Percentiles rank a stretch among this genome's conserved stretches.
Evolutionary conservation across 2,329 filamentous ascomycete species (phyloP).

Genomic region (Beauveria medogensis): DNA sequence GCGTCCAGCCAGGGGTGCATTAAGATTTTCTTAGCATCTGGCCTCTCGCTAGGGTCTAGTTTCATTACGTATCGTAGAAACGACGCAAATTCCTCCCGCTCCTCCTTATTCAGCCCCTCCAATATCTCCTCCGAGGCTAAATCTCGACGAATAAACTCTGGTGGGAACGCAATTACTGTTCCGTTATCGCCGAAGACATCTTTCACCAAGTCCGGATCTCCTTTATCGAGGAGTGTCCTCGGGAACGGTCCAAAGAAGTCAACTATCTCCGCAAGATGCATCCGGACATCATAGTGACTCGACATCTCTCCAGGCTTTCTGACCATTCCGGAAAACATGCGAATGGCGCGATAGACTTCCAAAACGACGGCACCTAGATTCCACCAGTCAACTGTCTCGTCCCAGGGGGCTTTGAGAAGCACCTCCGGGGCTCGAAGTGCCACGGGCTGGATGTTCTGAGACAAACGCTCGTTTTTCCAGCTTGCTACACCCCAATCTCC

Average conservation of each 20-base stretch:
- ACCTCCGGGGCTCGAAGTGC: slow-evolving; percentile 19
- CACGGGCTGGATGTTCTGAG: slow-evolving; percentile 17
- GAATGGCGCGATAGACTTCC: slow-evolving; percentile 14
- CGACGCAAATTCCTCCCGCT: slow-evolving; percentile 12
- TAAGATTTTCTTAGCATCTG: slow-evolving; percentile 4
- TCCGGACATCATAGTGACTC: slow-evolving; percentile 11
- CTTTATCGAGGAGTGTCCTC: slow-evolving; percentile 10
- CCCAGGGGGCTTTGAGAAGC: slow-evolving; percentile 17
- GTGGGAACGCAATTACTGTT: not conserved
- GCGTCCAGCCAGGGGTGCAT: slow-evolving; percentile 14
- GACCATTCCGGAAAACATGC: slow-evolving; percentile 12
- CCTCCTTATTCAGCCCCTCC: slow-evolving; percentile 10
- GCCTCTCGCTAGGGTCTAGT: slow-evolving; percentile 13
- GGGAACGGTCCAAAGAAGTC: slow-evolving; percentile 16
- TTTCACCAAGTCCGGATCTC: slow-evolving; percentile 6
- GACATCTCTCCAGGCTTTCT: not conserved
- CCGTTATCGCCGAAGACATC: slow-evolving; percentile 12
- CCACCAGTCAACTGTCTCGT: slow-evolving; percentile 16
- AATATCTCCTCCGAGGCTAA: slow-evolving; percentile 11
- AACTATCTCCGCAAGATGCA: slow-evolving; percentile 15
- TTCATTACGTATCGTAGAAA: slow-evolving; percentile 15
- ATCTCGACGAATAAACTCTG: not conserved
- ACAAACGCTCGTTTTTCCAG: slow-evolving; percentile 16
- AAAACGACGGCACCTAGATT: slow-evolving; percentile 17
- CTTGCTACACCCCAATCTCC: slow-evolving; percentile 18